Evolutionary conservation across 1,139 yeast species (phyloP), one percentile per base, ranked within the genome.

Genomic region (Geotrichum carabidarum): DNA sequence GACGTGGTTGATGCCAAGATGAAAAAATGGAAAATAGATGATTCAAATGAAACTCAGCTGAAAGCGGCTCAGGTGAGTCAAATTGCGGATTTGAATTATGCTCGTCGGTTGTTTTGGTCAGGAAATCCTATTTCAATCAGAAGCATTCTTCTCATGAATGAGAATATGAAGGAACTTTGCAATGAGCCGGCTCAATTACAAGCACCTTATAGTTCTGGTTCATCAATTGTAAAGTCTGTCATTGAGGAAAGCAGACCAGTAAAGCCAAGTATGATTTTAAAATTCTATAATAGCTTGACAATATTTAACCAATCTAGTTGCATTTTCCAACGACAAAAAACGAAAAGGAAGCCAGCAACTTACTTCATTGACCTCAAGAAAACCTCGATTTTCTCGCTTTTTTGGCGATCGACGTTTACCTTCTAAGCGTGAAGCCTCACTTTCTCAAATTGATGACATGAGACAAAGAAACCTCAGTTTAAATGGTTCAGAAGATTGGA

Each of bases 281-380:
- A 22, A 22, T 3, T n/a, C n/a, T 22, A 22, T 22, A 22, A 22
- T 3, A 22, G 3, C 27, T 22, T 22, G 27, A 22, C 27, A 22
- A 3, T 22, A 3, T 22, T 22, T 22, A 22, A 22, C 27, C 27
- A 22, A 22, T 22, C 3, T 22, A 22, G 27, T 22, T 22, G 27
- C 27, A 22, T n/a, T 44, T 31, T 15, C 22, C 9, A 44, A 44
- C 22, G 47, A 44, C 17, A 44, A n/a, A n/a, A 44, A 44, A 15
- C 11, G 47, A 32, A 44, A 44, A 34, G 47, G 34, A 14, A 44
- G 47, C 38, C 47, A 44, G 38, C 30, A 18, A 18, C 34, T 44
- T 4, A 18, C 30, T 2, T 44, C 47, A 9, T 7, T 8, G 7
- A 12, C 11, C 14, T 8, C 27, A 4, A 31, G 47, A 11, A 31